phyloP scores from a whole-genome alignment of 2,329 filamentous ascomycete species.

The Bertia moriformis region DNA sequence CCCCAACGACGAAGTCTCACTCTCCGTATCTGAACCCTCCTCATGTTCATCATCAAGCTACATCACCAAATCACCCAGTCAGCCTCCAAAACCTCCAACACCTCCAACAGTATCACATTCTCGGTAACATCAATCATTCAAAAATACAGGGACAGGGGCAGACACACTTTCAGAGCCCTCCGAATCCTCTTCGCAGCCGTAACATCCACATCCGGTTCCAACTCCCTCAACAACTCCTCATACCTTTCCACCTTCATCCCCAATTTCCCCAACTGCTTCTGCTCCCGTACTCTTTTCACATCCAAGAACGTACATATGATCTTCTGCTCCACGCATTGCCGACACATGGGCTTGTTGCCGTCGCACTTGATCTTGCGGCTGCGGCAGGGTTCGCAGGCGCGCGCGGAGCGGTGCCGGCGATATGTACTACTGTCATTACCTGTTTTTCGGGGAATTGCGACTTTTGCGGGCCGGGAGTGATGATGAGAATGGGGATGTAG shows the following conservation, averaged over 20 bases:
- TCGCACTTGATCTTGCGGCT: constrained; percentile 18
- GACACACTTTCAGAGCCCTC: neutral
- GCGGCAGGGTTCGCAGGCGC: constrained; percentile 15
- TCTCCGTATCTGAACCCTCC: constrained; percentile 8
- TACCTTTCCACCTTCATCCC: constrained; percentile 3
- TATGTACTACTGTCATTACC: constrained; percentile 8
- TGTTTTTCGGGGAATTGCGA: neutral
- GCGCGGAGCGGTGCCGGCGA: constrained; percentile 13
- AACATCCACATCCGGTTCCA: neutral
- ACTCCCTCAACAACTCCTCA: neutral
- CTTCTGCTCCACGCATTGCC: constrained; percentile 11
- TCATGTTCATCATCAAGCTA: neutral
- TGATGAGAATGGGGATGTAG: neutral
- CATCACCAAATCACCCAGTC: too few species aligned
- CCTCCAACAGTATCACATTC: too few species aligned
- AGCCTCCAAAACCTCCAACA: too few species aligned
- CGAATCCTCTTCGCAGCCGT: neutral
- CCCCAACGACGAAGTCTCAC: constrained; percentile 8
- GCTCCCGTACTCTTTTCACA: constrained; percentile 17
- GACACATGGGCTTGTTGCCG: constrained; percentile 11
- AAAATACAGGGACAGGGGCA: too few species aligned
- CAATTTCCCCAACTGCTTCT: constrained; percentile 13
- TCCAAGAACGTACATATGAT: constrained; percentile 13
- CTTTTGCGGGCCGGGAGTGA: neutral
- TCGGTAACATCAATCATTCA: too few species aligned